These are phyloP conservation scores for Cryptococcus amylolentus DNA, from an alignment of 1,284 basidiomycete genomes.

Conservation along the genomic window DNA sequence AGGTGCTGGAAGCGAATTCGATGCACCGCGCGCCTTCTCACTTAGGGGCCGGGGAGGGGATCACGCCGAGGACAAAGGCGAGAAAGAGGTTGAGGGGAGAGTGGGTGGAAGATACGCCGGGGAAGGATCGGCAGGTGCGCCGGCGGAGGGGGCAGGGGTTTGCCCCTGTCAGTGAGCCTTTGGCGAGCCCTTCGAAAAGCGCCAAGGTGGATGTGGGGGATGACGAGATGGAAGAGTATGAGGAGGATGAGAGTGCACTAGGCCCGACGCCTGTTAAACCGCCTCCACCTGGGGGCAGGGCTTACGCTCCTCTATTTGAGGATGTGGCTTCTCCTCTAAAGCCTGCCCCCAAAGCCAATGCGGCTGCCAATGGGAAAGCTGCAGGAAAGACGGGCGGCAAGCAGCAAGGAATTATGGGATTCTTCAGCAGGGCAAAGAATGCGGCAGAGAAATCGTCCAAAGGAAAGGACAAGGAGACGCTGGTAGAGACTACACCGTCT, in stretches of 20 bases:
- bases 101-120: slow-evolving; percentile 41
- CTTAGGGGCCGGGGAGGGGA: slow-evolving; percentile 20
- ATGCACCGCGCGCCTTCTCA: slow-evolving; percentile 26
- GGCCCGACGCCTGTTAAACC: slow-evolving; percentile 38
- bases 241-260: slow-evolving; percentile 31
- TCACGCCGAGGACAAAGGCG: slow-evolving; percentile 47
- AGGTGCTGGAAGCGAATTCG: slow-evolving; percentile 40
- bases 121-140: slow-evolving; percentile 23
- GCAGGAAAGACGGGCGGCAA: slow-evolving; percentile 1
- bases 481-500: neutral
- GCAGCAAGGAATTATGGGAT: slow-evolving; percentile 11
- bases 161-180: neutral
- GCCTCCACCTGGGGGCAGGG: slow-evolving; percentile 1
- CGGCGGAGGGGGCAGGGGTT: slow-evolving; percentile 7
- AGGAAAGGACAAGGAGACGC: neutral
- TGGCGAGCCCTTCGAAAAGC: neutral
- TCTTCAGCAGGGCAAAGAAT: slow-evolving; percentile 9
- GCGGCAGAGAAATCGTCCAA: neutral
- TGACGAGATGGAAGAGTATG: slow-evolving; percentile 6
- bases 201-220: slow-evolving; percentile 8
- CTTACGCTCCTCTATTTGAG: slow-evolving; percentile 15
- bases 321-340: neutral
- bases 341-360: neutral
- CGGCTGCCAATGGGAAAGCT: neutral
- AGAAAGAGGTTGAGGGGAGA: slow-evolving; percentile 45